A percentile compares a stretch with the other conserved stretches of the same genome.
Evolutionary conservation across 2,329 filamentous ascomycete genomes (phyloP).

Genomic region (Trichoderma sp.): DNA sequence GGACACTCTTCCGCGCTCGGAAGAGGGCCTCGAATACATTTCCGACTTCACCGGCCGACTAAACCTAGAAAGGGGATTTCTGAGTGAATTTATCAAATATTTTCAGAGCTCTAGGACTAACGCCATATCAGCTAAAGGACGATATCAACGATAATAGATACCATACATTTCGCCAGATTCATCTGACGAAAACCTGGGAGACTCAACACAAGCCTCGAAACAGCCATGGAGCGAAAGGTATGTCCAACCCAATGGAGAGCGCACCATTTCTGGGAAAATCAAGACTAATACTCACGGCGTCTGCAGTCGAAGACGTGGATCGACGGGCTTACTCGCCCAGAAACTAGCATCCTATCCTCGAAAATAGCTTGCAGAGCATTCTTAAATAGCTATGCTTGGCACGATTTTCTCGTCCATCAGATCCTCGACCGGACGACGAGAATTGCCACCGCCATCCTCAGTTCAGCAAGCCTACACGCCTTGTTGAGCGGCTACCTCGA

Average conservation of each 20-base stretch:
- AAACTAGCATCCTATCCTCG: conserved; percentile 32
- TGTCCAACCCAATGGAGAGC: accelerated
- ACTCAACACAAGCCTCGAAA: conserved; percentile 37
- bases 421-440: conserved; percentile 33
- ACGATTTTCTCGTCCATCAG: conserved; percentile 21
- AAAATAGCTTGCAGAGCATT: conserved; percentile 24
- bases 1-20: conserved; percentile 35
- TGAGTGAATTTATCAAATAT: conserved; percentile 38
- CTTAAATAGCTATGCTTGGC: conserved; percentile 13
- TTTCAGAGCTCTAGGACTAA: conserved; percentile 39
- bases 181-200: conserved; percentile 33
- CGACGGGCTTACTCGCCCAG: conserved; percentile 40
- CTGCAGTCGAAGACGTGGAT: conserved; percentile 49
- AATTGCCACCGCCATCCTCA: conserved; percentile 22
- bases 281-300: conserved; percentile 53
- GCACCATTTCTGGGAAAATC: conserved; percentile 47
- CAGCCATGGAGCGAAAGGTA: not conserved
- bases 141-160: conserved; percentile 32
- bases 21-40: conserved; percentile 39
- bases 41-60: conserved; percentile 40
- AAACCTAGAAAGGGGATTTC: conserved; percentile 37
- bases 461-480: not conserved
- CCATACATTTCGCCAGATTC: conserved; percentile 32
- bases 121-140: conserved; percentile 35
- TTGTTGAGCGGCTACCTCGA: conserved; percentile 9